Evolutionary conservation across 768 basidiomycete genomes (phyloP), one percentile per base, ranked within the genome.

Genomic region (Galerina sulciceps): DNA sequence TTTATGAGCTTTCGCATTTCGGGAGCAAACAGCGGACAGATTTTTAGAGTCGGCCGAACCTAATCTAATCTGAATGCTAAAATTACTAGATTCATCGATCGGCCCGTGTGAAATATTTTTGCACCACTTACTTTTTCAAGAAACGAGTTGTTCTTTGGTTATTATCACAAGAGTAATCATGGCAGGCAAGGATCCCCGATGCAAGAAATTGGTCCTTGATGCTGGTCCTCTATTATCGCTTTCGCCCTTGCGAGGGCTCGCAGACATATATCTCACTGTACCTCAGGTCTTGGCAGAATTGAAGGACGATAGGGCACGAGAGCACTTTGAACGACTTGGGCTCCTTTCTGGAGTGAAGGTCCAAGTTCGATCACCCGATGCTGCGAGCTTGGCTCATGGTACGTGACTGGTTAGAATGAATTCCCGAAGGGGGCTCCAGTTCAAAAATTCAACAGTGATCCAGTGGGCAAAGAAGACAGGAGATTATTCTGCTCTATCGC

Each of bases 401-500:
- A 56, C 47, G 81, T 59, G 22, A 8, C 26, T n/a, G 0, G 14
- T 52, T 40, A 26, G 9, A n/a, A 18, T 40, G 6, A 36, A 18
- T 9, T 8, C 22, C 41, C 49, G 13, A 53, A 8, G 26, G 26
- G 8, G 26, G 26, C 17, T 15, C 26, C 41, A 22, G 15, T 4
- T 31, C 31, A 56, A 62, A 57, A 49, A 23, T 34, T 4, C 26
- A 47, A 36, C 69, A 98, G 97, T 96, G 4, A 92, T 91, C 55
- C 89, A 90, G 60, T 89, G 87, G 74, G 93, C 97, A 3, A 96
- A 94, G 80, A 93, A 93, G 79, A 96, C 96, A 0, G 97, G 97
- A 70, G 97, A 99, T 74, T 96, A 94, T 70, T 79, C 92, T 42
- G 96, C 94, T 46, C 81, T 99, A 38, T 97, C 94, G 13, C 85